Conservation (phyloP, 2,329 filamentous ascomycete genomes). For the Pseudogymnoascus sp. region DNA sequence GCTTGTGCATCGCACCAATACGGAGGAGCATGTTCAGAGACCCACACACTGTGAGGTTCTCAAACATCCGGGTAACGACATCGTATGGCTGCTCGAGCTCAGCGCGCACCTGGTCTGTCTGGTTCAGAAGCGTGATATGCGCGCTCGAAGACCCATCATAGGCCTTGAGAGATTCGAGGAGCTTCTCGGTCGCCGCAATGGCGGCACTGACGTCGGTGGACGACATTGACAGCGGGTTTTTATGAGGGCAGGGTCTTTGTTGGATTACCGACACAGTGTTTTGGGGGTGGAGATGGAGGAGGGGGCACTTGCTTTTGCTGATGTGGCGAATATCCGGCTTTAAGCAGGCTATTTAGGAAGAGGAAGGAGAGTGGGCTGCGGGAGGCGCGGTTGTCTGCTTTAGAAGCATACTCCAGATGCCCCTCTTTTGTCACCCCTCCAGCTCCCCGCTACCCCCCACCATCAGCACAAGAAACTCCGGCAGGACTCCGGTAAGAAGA, state of each 20-base stretch:
- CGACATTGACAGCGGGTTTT: not conserved
- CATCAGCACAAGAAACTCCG: no score
- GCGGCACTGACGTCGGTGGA: not conserved
- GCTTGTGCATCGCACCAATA: slow-evolving; percentile 18
- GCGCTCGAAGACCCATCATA: slow-evolving; percentile 16
- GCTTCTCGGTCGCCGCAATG: slow-evolving; percentile 16
- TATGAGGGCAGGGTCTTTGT: not conserved
- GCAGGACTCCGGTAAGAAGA: no score
- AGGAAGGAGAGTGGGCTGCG: not conserved
- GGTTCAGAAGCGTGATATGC: slow-evolving; percentile 16
- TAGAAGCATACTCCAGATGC: not conserved
- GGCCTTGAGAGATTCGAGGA: slow-evolving; percentile 17
- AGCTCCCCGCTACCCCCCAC: not conserved
- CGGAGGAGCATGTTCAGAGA: slow-evolving; percentile 20
- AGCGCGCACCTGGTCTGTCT: slow-evolving; percentile 15
- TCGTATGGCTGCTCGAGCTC: slow-evolving; percentile 18
- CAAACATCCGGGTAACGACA: slow-evolving; percentile 18
- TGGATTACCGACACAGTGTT: slow-evolving; percentile 5
- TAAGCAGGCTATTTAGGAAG: not conserved
- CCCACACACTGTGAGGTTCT: slow-evolving; percentile 18
- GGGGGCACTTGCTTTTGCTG: not conserved
- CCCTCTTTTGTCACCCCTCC: not conserved
- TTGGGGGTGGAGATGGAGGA: not conserved
- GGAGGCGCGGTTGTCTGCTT: not conserved
- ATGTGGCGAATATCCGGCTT: not conserved